Base-by-base conservation (phyloP, 352 stramenopile species). In the Phytopythium kandeliae region DNA sequence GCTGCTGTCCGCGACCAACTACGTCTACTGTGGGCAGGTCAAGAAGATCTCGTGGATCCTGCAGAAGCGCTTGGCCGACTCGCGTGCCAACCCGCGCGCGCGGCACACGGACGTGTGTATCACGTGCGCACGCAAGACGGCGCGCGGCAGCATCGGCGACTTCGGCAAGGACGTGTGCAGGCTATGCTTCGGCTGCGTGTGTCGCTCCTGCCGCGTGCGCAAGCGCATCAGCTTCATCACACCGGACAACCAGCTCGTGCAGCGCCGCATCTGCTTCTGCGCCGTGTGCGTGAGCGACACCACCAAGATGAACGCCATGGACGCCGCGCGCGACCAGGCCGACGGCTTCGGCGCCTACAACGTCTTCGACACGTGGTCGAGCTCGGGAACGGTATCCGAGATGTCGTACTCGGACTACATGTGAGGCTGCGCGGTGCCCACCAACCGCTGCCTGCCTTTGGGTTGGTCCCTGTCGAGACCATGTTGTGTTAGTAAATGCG, bases 41-140 rank as follows among this genome's bases (percentile, higher is more conserved):
- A 77, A 74, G 61, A 77, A 77, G n/a, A 49, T 74, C 22, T 48
- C 53, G 37, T 73, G 61, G 60, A 21, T 65, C 12, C 45, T 59
- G n/a, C n/a, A n/a, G n/a, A n/a, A n/a, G n/a, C n/a, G n/a, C n/a
- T n/a, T n/a, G n/a, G n/a, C n/a, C n/a, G n/a, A n/a, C n/a, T n/a
- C n/a, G n/a, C n/a, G n/a, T n/a, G n/a, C n/a, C n/a, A n/a, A n/a
- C n/a, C 11, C 61, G 48, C 38, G 64, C 40, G 38, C 54, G 49
- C 11, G 51, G 42, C 17, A 40, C 57, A 21, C 19, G 40, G 16
- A 36, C 31, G 57, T 51, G 38, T 71, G 63, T 37, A 65, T 55
- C 6, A 65, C 60, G n/a, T 71, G 63, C 40, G 10, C 16, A 19
- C n/a, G n/a, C n/a, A n/a, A n/a, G n/a, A n/a, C n/a, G n/a, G 34